Evolutionary conservation across 345 rosid genomes (phyloP).

Genomic region (Brassica cretica): DNA sequence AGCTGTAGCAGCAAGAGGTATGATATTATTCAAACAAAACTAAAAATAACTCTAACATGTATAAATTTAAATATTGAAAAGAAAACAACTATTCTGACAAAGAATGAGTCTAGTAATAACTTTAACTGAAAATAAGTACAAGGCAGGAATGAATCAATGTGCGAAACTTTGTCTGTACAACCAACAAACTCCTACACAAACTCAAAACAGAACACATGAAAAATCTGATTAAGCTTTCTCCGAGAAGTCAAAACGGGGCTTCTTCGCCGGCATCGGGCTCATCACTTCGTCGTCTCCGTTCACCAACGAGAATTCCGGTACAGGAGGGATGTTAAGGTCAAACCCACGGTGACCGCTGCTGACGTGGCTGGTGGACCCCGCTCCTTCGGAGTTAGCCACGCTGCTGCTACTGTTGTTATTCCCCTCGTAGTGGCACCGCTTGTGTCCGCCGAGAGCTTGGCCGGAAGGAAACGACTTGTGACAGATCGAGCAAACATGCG

Average conservation of each 20-base stretch:
- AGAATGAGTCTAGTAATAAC: not conserved
- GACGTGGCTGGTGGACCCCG: conserved; percentile 56
- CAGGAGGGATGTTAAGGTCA: conserved; percentile 69
- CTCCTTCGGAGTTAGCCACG: conserved; percentile 51
- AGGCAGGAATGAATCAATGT: conserved; percentile 24
- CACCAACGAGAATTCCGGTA: conserved; percentile 51
- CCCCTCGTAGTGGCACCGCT: conserved; percentile 71
- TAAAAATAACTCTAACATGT: not conserved
- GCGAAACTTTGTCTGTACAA: conserved; percentile 32
- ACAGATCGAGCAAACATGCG: conserved; percentile 63
- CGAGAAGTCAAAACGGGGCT: conserved; percentile 38
- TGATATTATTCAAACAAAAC: conserved; percentile 14
- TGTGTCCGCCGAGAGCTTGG: conserved; percentile 81
- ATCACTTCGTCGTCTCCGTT: conserved; percentile 56
- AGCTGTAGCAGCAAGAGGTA: not conserved
- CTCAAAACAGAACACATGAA: conserved; percentile 5
- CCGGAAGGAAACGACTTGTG: conserved; percentile 63
- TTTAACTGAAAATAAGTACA: conserved; percentile 11
- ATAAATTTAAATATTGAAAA: not conserved
- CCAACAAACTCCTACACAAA: conserved; percentile 32
- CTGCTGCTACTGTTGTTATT: conserved; percentile 38
- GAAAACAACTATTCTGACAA: not conserved
- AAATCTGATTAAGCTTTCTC: conserved; percentile 23
- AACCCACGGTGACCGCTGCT: conserved; percentile 58
- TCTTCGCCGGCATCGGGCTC: conserved; percentile 58